Base-by-base conservation (phyloP, 331 rosid genomes). In the Pyracantha coccinea region DNA sequence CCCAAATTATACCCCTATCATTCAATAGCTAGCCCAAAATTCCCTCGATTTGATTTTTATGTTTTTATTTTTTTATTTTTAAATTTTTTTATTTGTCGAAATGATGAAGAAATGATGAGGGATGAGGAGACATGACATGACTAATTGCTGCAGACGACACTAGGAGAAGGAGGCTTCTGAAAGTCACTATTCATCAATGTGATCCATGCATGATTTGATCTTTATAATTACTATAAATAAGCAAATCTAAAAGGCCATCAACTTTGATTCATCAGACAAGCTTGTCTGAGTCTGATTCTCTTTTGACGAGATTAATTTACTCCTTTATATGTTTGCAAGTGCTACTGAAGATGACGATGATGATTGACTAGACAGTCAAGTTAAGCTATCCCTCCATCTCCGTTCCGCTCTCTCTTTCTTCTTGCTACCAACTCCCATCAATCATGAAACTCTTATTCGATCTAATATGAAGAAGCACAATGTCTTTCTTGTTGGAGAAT, bases 41-140 rank as follows among this genome's bases (percentile, higher is more conserved):
- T 38, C 45, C 45, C 8, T 35, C 44, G 44, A 35, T 35, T 33
- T 33, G 41, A 33, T 32, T 32, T 32, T 32, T 32, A 7, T 9
- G 44, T 8, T 35, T 38, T 38, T 13, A 38, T 41, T 41, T 41
- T 41, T 38, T 9, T 38, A 8, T 38, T 9, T 38, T 38, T 38
- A 38, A 33, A 1, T 41, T 41, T 3, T 16, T 5, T 6, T 3
- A 2, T 75, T 21, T 8, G 55, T 21, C 74, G 50, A 76, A 31
- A 61, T 77, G 59, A 70, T 77, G 81, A 61, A 50, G 77, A 71
- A 78, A 71, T 78, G 66, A 71, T 45, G 59, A 53, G 21, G 52
- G 5, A 21, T 20, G 33, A 38, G 44, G 28, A 8, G 66, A 16
- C 68, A 21, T 52, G 41, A 68, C 60, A 76, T 77, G 81, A 69